These are phyloP conservation scores for Ilex aquifolium DNA, from an alignment of 257 asterid genomes.

Conservation along the genomic window DNA sequence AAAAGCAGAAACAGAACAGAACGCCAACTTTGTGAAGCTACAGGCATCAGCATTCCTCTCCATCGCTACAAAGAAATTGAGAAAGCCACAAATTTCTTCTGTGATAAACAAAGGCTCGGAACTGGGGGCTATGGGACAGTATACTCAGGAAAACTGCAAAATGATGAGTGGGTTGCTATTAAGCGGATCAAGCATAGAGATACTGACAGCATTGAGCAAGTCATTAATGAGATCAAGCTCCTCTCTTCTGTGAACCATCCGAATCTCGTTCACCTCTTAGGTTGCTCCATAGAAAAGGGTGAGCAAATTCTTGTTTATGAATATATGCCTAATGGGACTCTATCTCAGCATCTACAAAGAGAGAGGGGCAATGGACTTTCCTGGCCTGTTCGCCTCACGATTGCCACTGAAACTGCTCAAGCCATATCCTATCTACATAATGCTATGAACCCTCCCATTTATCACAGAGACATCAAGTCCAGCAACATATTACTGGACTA, in stretches of 20 bases:
- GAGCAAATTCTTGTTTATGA: slow-evolving; percentile 76
- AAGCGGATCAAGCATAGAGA: slow-evolving; percentile 49
- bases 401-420: slow-evolving; percentile 71
- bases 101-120: slow-evolving; percentile 62
- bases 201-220: slow-evolving; percentile 48
- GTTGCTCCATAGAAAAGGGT: slow-evolving; percentile 64
- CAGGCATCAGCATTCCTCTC: slow-evolving; percentile 64
- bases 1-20: slow-evolving; percentile 32
- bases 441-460: slow-evolving; percentile 66
- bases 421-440: slow-evolving; percentile 71
- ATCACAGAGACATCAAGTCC: slow-evolving; percentile 69
- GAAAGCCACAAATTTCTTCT: slow-evolving; percentile 64
- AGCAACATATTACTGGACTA: slow-evolving; percentile 66
- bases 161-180: slow-evolving; percentile 68
- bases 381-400: slow-evolving; percentile 59
- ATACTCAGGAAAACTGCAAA: slow-evolving; percentile 53
- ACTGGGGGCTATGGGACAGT: slow-evolving; percentile 80
- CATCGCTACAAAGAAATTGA: slow-evolving; percentile 61
- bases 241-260: slow-evolving; percentile 77
- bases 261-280: slow-evolving; percentile 66
- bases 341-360: slow-evolving; percentile 60
- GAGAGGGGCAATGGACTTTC: slow-evolving; percentile 40
- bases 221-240: slow-evolving; percentile 69
- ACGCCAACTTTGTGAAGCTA: slow-evolving; percentile 39
- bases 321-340: slow-evolving; percentile 82